Base-by-base conservation (phyloP, 2,329 filamentous ascomycete genomes). In the Monilinia fructigena region DNA sequence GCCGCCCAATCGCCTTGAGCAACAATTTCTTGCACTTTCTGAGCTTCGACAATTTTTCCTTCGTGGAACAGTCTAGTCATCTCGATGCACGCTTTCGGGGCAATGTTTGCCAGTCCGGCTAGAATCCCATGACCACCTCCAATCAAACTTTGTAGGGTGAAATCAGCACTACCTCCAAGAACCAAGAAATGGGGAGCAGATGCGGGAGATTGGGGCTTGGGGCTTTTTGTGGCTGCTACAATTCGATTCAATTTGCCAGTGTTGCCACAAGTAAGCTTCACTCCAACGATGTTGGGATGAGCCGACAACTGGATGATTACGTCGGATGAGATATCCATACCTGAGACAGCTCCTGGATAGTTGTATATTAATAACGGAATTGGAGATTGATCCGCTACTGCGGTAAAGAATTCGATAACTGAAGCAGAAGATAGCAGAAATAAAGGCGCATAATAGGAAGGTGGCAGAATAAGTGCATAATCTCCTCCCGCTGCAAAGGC, bases 191-290 rank as follows among this genome's bases (percentile, higher is more conserved):
- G 79, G n/a, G 74, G 74, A 4, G 63, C 11, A 26, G 68, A 61
- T 58, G 64, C 66, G 26, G 58, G 52, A 8, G 66, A 69, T 23
- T 69, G 68, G 42, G 67, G 83, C 81, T 73, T 82, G 81, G 67
- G 85, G 81, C 62, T 82, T 83, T 59, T 89, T 79, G 74, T 85
- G 80, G 65, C 85, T 78, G 82, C 81, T 10, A 82, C 84, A 60
- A 85, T 77, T 71, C 85, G 77, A 72, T 83, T 82, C 68, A 87
- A 78, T 75, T 87, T 87, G 60, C 85, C 85, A 28, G 84, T 85
- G 81, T 92, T 96, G 72, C 91, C 92, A 77, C 92, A 96, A 52
- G 92, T 96, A 82, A 97, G 95, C 79, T 96, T 96, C 67, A 92
- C 93, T 69, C 92, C 92, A 70, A 92, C 82, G 74, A 97, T 92